Evolutionary conservation across 192 early-diverging fungal genomes (phyloP).

Genomic region (Coemansia sp.): DNA sequence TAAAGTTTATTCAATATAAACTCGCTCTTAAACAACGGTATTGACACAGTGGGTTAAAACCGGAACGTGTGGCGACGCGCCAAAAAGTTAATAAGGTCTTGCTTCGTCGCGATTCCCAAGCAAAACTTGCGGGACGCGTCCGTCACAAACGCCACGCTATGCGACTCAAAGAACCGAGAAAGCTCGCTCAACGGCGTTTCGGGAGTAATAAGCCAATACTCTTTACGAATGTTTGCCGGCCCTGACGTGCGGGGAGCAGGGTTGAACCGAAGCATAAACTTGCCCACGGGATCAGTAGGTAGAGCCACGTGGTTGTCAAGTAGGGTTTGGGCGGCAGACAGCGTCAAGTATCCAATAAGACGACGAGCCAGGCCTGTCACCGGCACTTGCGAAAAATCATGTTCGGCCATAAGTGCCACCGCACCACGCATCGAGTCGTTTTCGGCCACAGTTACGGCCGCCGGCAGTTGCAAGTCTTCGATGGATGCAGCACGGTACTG

Average conservation of each 20-base stretch:
- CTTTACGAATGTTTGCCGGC: conserved; percentile 1
- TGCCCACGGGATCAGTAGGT: conserved; percentile 53
- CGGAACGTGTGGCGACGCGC: conserved; percentile 55
- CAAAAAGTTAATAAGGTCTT: conserved; percentile 70
- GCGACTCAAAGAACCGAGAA: conserved; percentile 78
- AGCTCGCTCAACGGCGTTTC: conserved; percentile 75
- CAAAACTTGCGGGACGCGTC: conserved; percentile 78
- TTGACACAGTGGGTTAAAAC: neutral
- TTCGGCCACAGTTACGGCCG: conserved; percentile 69
- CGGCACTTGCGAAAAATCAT: conserved; percentile 88
- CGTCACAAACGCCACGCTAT: conserved; percentile 81
- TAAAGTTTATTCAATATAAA: no score
- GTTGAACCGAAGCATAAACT: conserved; percentile 69
- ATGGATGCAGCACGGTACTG: conserved; percentile 79
- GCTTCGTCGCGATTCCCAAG: conserved; percentile 76
- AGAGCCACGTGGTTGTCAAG: conserved; percentile 57
- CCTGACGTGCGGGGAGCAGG: neutral
- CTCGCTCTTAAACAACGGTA: no score
- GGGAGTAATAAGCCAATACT: conserved; percentile 78
- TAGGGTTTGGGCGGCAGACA: conserved; percentile 60
- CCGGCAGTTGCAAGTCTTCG: conserved; percentile 82
- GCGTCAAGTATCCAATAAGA: conserved; percentile 74
- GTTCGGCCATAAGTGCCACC: conserved; percentile 71
- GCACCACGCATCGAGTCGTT: conserved; percentile 61
- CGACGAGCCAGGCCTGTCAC: conserved; percentile 67